Evolutionary conservation across 2,329 filamentous ascomycete genomes (phyloP), one percentile per base, ranked within the genome.

Genomic region (Colletotrichum neosansevieriae): DNA sequence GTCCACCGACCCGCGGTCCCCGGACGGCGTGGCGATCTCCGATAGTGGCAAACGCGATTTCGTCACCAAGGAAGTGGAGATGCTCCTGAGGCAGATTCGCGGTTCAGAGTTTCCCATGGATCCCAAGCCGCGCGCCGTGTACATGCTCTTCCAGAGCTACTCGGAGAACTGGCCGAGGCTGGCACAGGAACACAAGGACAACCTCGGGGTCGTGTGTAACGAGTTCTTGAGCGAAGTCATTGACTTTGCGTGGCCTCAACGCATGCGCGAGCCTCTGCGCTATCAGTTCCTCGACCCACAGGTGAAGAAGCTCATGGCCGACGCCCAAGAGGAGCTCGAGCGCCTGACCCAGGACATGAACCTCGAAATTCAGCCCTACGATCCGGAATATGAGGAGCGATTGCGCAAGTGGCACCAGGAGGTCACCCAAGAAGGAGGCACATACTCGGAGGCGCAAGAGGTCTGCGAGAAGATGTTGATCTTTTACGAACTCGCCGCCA

Each of bases 391-490:
- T 60, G 84, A 86, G 72, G 82, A 85, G 19, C 82, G 83, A 1
- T 78, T 86, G 58, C 76, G 81, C 32, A 80, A 76, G 63, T 86
- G 84, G 84, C 82, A 84, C 6, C 76, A 76, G 0, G 76, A 80
- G 6, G 75, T 78, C 0, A 80, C 80, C 0, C 76, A 80, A 68
- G 80, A 85, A 6, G 83, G 82, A 0, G 81, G 80, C 29, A 79
- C 78, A 0, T 86, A 84, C 71, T 82, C 80, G 2, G 84, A 86
- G 65, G 84, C 84, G 0, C 83, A 86, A 67, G 84, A 86, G 73
- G 84, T 86, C 0, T 72, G 86, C 29, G 84, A 86, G 74, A 86
- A 86, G 78, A 86, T 86, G 84, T 77, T 86, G 59, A 86, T 86
- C 69, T 86, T 84, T 76, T 86, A 86, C 70, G 84, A 86, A 70